Evolutionary conservation across 495 filamentous ascomycete species (phyloP).

Genomic region (Letharia lupina): DNA sequence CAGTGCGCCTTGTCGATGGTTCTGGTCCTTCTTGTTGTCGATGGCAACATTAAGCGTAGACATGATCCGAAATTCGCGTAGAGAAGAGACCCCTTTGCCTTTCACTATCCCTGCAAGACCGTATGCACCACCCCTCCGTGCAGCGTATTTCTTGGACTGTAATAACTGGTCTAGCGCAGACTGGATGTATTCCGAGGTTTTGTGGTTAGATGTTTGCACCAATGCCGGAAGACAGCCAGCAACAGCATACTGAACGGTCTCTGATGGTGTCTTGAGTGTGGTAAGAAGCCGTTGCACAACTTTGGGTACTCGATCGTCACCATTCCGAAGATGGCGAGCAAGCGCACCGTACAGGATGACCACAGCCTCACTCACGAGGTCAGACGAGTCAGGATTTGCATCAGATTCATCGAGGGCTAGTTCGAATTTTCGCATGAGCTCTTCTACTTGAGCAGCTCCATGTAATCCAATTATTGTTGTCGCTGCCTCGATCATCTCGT

Average conservation of each 20-base stretch:
- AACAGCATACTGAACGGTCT: conserved; percentile 92
- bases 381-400: conserved; percentile 64
- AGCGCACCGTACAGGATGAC: conserved; percentile 94
- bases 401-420: conserved; percentile 71
- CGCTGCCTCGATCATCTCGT: conserved; percentile 90
- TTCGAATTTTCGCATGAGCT: conserved; percentile 87
- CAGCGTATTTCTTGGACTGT: conserved; percentile 79
- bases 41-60: conserved; percentile 63
- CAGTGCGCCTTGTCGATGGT: conserved; percentile 80
- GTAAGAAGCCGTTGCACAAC: conserved; percentile 76
- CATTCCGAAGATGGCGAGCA: conserved; percentile 73
- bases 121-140: conserved; percentile 86
- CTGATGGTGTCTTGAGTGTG: conserved; percentile 89
- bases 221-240: conserved; percentile 88
- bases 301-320: conserved; percentile 73
- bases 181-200: conserved; percentile 69
- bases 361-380: conserved; percentile 90
- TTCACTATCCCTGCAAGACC: conserved; percentile 84
- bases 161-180: conserved; percentile 71
- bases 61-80: conserved; percentile 82
- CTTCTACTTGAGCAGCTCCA: conserved; percentile 72
- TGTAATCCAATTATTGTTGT: conserved; percentile 69
- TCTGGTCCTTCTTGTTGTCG: conserved; percentile 86
- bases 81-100: conserved; percentile 71
- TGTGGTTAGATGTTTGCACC: conserved; percentile 67